Base-by-base conservation (phyloP, 441 rosid species). In the Bruguiera hainesii region DNA sequence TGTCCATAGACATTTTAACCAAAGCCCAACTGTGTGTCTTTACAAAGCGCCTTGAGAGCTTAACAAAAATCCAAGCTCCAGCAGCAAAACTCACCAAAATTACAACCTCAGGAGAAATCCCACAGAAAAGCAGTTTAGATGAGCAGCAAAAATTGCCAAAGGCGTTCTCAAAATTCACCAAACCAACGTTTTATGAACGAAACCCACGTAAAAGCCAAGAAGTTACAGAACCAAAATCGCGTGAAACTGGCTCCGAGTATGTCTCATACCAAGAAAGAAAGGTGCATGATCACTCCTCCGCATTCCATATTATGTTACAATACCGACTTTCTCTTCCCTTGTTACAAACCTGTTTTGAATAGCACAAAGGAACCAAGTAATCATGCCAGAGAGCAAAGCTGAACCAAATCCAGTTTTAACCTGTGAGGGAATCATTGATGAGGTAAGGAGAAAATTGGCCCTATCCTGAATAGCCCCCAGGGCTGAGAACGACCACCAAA, bases 1-100 rank as follows among this genome's bases (percentile, higher is more conserved):
- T 78, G 78, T 82, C 82, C 65, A 80, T 74, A 68, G 86, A 81
- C 97, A 94, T 88, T 64, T 76, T 74, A 64, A 80, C 70, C 76
- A 72, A 71, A 69, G 42, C 76, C 82, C 76, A 81, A 76, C 69
- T 71, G 25, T 73, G 73, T 56, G 75, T 65, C 73, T 75, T 79
- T 69, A 70, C 75, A 68, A 76, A 72, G 26, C 74, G 76, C 73
- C 73, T 65, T 33, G 73, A 74, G 13, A 82, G 72, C 76, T 79
- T 76, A 73, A 77, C 64, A 70, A 82, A 70, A 65, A 61, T 63
- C 66, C 85, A 80, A 78, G 75, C 73, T 74, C 79, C 75, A 66
- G 82, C 68, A 75, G 73, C 81, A 74, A 70, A 77, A 76, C 80
- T 81, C 86, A 84, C 79, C 74, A 81, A 85, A 73, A 57, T 61